A percentile compares a stretch with the other conserved stretches of the same genome.
Evolutionary conservation across 2,329 filamentous ascomycete species (phyloP).

Genomic region (Lecanicillium sp.): DNA sequence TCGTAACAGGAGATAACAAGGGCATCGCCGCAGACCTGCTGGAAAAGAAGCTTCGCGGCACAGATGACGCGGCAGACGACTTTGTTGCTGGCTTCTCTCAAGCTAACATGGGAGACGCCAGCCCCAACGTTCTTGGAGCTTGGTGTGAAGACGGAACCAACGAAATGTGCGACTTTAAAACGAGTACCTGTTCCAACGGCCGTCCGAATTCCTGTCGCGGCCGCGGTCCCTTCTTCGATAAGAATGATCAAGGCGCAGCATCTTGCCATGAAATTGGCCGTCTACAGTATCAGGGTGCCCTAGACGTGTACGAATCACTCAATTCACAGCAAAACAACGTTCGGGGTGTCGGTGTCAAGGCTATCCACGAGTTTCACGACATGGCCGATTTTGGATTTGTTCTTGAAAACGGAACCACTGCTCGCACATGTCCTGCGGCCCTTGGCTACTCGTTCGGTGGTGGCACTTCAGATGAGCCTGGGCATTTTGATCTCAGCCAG

Average conservation of each 20-base stretch:
- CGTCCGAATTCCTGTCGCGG: slow-evolving; percentile 61
- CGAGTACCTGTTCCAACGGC: slow-evolving; percentile 68
- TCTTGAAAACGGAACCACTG: slow-evolving; percentile 61
- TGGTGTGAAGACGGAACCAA: slow-evolving; percentile 80
- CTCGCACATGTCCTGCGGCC: slow-evolving; percentile 73
- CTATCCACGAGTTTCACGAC: slow-evolving; percentile 75
- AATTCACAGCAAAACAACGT: slow-evolving; percentile 39
- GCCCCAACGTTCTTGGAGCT: slow-evolving; percentile 74
- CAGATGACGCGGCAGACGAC: slow-evolving; percentile 47
- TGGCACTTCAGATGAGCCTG: slow-evolving; percentile 82
- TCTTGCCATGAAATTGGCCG: slow-evolving; percentile 70
- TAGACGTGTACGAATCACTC: slow-evolving; percentile 40
- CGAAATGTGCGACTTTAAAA: slow-evolving; percentile 59
- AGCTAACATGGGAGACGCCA: slow-evolving; percentile 82
- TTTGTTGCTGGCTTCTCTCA: slow-evolving; percentile 91
- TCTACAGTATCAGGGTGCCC: slow-evolving; percentile 55
- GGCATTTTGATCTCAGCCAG: slow-evolving; percentile 84
- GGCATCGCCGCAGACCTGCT: slow-evolving; percentile 79
- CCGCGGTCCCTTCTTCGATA: slow-evolving; percentile 57
- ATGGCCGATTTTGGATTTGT: slow-evolving; percentile 66
- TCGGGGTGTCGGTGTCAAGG: slow-evolving; percentile 57
- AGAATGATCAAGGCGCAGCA: slow-evolving; percentile 61
- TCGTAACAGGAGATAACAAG: slow-evolving; percentile 88
- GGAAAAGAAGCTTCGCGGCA: slow-evolving; percentile 57
- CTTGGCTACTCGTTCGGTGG: slow-evolving; percentile 86